Percentiles rank a stretch among this genome's conserved stretches.
These are phyloP conservation scores for Pestalotiopsis sp. DNA, from an alignment of 2,329 filamentous ascomycete genomes.

Conservation along the genomic window DNA sequence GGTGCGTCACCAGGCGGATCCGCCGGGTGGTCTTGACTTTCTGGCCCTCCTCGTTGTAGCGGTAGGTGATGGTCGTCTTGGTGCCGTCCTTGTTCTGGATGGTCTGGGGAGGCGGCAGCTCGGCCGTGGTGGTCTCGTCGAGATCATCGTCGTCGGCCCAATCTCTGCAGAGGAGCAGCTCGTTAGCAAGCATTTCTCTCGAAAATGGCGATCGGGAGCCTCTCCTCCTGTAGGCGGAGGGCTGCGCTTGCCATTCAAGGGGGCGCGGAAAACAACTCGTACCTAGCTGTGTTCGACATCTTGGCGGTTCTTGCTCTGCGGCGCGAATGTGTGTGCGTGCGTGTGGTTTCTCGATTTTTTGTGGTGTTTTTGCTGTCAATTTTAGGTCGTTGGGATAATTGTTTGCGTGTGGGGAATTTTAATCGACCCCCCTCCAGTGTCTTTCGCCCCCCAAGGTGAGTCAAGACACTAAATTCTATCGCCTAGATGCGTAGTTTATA, in stretches of 20 bases:
- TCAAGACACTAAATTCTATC: not conserved
- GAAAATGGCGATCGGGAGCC: not conserved
- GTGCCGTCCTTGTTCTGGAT: conserved; percentile 98
- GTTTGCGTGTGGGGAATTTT: too few species aligned
- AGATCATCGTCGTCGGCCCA: conserved; percentile 97
- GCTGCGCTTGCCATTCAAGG: not conserved
- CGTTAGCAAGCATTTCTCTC: not conserved
- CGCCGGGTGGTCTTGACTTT: conserved; percentile 97
- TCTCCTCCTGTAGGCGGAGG: not conserved
- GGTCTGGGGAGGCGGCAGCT: conserved; percentile 82
- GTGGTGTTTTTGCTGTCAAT: too few species aligned
- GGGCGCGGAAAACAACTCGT: not conserved
- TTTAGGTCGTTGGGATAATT: too few species aligned
- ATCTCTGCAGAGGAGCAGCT: conserved; percentile 48
- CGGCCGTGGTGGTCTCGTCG: conserved; percentile 62
- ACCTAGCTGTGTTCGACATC: conserved; percentile 16
- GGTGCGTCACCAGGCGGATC: conserved; percentile 88
- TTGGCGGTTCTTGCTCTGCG: conserved; percentile 3
- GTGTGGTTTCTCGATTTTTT: not conserved
- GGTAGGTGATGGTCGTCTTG: conserved; percentile 90
- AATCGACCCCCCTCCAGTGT: too few species aligned
- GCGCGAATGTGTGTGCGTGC: not conserved
- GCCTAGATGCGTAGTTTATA: not conserved
- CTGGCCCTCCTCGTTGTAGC: conserved; percentile 88
- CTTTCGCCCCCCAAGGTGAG: not conserved